Conservation (phyloP, 192 early-diverging fungal species). For the Podila verticillata region DNA sequence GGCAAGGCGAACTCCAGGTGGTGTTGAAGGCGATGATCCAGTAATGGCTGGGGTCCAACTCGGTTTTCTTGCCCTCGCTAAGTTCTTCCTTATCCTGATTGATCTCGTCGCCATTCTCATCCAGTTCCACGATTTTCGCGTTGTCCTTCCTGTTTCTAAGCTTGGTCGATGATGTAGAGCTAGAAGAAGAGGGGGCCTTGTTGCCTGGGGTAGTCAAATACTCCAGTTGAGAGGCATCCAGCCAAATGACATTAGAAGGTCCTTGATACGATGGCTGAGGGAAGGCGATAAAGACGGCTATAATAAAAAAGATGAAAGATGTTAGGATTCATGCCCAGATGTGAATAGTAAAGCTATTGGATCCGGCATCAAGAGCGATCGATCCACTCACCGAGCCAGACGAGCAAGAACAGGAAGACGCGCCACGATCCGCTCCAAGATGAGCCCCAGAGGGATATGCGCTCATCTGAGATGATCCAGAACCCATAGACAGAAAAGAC, state of each 20-base stretch:
- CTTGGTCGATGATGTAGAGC: constrained; percentile 13
- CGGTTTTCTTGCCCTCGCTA: not conserved
- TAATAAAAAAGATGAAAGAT: not conserved
- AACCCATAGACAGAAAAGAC: constrained; percentile 52
- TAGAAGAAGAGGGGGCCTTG: constrained; percentile 8
- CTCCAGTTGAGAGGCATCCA: constrained; percentile 48
- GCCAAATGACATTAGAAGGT: constrained; percentile 54
- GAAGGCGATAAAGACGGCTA: constrained; percentile 50
- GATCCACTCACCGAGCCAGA: constrained; percentile 53
- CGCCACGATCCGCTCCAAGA: constrained; percentile 52
- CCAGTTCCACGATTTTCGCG: constrained; percentile 46
- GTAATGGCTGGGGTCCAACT: constrained; percentile 47
- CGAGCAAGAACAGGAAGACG: constrained; percentile 32
- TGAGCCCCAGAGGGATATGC: constrained; percentile 1
- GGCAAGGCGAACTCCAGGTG: constrained; percentile 61
- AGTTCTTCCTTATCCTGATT: constrained; percentile 6
- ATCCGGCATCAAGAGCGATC: not conserved
- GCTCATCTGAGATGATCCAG: constrained; percentile 28
- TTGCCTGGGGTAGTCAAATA: constrained; percentile 22
- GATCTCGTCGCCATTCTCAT: constrained; percentile 21
- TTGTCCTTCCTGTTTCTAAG: constrained; percentile 8
- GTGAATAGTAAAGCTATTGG: not conserved
- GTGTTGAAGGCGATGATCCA: constrained; percentile 64
- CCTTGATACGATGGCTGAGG: constrained; percentile 66
- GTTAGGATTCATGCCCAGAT: not conserved